These are phyloP conservation scores for Telopea speciosissima DNA, from an alignment of 177 flowering plant genomes.

Conservation along the genomic window DNA sequence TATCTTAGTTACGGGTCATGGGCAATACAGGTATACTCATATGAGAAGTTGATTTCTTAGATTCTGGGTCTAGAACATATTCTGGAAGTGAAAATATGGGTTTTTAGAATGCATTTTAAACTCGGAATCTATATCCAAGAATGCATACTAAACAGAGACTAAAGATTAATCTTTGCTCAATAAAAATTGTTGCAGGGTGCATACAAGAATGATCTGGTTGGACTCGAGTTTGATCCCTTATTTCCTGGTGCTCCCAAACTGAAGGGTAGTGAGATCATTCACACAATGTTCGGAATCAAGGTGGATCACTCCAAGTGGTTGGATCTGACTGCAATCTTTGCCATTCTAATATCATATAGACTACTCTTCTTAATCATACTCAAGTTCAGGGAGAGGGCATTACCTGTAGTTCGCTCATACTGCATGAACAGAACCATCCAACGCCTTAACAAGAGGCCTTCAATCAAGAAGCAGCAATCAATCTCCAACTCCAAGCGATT, in stretches of 20 bases:
- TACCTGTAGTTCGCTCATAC: constrained; percentile 29
- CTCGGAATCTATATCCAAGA: too few species aligned
- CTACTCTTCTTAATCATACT: constrained; percentile 51
- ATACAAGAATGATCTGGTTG: constrained; percentile 45
- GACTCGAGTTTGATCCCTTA: constrained; percentile 47
- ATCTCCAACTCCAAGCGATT: constrained; percentile 16
- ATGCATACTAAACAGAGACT: too few species aligned
- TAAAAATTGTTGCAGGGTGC: constrained; percentile 14
- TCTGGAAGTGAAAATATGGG: too few species aligned
- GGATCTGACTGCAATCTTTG: constrained; percentile 40
- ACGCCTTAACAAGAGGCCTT: constrained; percentile 32
- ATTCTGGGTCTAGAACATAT: too few species aligned
- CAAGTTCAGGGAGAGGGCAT: constrained; percentile 46
- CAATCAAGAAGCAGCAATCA: constrained; percentile 20
- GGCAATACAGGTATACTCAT: constrained; percentile 57
- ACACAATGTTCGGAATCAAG: constrained; percentile 30
- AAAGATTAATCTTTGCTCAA: too few species aligned
- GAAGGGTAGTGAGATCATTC: constrained; percentile 41
- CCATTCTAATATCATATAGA: constrained; percentile 40
- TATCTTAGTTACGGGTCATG: constrained; percentile 64
- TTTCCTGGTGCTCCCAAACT: constrained; percentile 44
- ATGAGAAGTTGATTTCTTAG: background rate
- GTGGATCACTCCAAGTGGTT: constrained; percentile 63
- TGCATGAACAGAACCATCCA: constrained; percentile 26
- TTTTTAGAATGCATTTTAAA: too few species aligned